phyloP scores from a whole-genome alignment of 2,329 filamentous ascomycete species.

The Calonectria multiphialidica region DNA sequence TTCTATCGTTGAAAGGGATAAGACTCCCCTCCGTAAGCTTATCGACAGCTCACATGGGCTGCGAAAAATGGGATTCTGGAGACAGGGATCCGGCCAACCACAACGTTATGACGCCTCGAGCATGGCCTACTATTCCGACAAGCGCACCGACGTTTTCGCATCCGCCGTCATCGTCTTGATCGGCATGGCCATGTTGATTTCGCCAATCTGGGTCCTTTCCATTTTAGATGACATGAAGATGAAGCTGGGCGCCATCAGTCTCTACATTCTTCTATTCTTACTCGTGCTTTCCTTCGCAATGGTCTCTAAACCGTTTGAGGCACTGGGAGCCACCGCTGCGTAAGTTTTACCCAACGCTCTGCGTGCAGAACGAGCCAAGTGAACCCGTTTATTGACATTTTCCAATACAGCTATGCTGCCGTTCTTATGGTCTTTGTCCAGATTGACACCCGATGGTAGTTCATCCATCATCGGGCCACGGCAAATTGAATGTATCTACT shows the following conservation, averaged over 20 bases:
- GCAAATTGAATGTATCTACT: not conserved
- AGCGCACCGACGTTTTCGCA: constrained; percentile 39
- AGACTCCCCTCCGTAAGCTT: not conserved
- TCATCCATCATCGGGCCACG: not conserved
- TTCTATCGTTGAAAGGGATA: not conserved
- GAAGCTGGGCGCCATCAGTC: constrained; percentile 47
- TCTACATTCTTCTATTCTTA: constrained; percentile 39
- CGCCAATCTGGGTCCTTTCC: constrained; percentile 49
- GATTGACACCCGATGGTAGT: not conserved
- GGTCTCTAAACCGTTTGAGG: constrained; percentile 34
- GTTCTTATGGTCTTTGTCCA: constrained; percentile 28
- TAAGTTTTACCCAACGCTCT: constrained; percentile 3
- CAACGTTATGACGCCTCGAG: not conserved
- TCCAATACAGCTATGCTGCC: constrained; percentile 18
- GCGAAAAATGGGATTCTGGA: not conserved
- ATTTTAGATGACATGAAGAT: constrained; percentile 16
- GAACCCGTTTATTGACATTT: not conserved
- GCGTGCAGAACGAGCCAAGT: not conserved
- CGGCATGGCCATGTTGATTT: constrained; percentile 46
- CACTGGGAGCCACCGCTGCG: constrained; percentile 34
- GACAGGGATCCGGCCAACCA: not conserved
- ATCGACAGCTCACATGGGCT: not conserved
- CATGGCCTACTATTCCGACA: constrained; percentile 26
- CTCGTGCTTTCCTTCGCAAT: constrained; percentile 26
- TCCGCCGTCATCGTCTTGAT: constrained; percentile 37